phyloP scores from a whole-genome alignment of 2,329 filamentous ascomycete species.

The Claviceps maximensis region DNA sequence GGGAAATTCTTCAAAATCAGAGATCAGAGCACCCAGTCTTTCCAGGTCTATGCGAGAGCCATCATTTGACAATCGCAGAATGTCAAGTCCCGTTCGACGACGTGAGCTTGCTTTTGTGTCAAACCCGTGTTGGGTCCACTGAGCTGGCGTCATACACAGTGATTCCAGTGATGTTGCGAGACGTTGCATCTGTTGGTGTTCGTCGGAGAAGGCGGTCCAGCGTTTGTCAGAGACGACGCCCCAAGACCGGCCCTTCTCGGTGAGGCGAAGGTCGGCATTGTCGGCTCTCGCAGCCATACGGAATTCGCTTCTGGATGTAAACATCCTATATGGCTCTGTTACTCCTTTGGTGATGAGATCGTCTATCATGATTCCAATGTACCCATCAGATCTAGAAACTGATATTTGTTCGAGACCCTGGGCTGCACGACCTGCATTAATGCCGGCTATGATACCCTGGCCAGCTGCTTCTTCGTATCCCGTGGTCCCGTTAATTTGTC shows the following conservation, averaged over 20 bases:
- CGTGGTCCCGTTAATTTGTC: slow-evolving; percentile 96
- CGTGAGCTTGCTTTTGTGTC: slow-evolving; percentile 51
- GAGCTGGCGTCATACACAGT: slow-evolving; percentile 43
- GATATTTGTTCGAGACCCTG: slow-evolving; percentile 50
- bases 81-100: slow-evolving; percentile 61
- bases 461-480: slow-evolving; percentile 96
- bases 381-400: slow-evolving; percentile 73
- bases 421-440: slow-evolving; percentile 80
- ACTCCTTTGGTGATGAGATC: slow-evolving; percentile 95
- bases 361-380: slow-evolving; percentile 98
- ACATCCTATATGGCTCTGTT: slow-evolving; percentile 95
- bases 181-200: slow-evolving; percentile 52
- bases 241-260: slow-evolving; percentile 58
- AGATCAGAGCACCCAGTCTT: slow-evolving; percentile 44
- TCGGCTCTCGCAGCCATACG: slow-evolving; percentile 85
- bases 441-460: slow-evolving; percentile 83
- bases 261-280: slow-evolving; percentile 84
- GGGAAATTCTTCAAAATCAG: slow-evolving; percentile 39
- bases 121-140: slow-evolving; percentile 62
- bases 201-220: slow-evolving; percentile 57
- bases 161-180: slow-evolving; percentile 48
- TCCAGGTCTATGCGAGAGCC: slow-evolving; percentile 30
- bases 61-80: slow-evolving; percentile 56
- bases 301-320: slow-evolving; percentile 90
- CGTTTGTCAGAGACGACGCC: slow-evolving; percentile 69